Percentiles rank a stretch among this genome's conserved stretches.
phyloP scores from a whole-genome alignment of 169 alveolate genomes.

The Eimeria zaria region DNA sequence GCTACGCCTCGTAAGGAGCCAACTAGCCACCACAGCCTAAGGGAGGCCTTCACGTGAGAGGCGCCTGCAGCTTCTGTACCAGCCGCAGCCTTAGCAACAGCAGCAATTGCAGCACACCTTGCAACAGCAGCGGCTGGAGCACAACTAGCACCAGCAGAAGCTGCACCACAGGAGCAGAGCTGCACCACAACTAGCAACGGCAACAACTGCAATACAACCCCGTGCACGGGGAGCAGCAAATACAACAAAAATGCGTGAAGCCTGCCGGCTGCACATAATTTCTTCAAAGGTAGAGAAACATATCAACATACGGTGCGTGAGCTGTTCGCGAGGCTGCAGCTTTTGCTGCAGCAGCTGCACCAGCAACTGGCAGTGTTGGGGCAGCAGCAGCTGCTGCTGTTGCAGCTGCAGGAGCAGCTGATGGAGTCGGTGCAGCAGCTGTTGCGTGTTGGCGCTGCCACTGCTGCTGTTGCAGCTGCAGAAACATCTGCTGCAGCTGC shows the following conservation, averaged over 20 bases:
- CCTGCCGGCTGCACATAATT: not conserved
- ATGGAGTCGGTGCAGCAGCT: not conserved
- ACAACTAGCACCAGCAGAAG: not conserved
- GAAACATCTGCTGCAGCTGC: constrained; percentile 8
- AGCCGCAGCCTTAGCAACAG: not conserved
- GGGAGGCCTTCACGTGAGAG: not conserved
- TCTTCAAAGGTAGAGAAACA: not conserved
- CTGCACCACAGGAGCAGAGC: not conserved
- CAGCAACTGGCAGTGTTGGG: not conserved
- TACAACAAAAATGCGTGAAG: not conserved
- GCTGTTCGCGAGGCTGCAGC: not conserved
- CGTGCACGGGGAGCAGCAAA: not conserved
- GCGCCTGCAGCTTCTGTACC: not conserved
- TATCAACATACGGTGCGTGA: not conserved
- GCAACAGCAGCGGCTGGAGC: constrained; percentile 8
- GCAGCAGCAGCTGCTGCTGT: not conserved
- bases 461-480: constrained; percentile 1
- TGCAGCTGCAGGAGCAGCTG: not conserved
- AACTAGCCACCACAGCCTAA: not conserved
- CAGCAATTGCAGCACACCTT: not conserved
- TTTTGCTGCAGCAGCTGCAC: constrained; percentile 2
- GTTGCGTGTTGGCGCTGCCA: not conserved
- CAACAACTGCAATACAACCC: not conserved
- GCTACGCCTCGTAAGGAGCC: not conserved
- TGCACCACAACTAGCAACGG: not conserved